A percentile compares a stretch with the other conserved stretches of the same genome.
Conservation (phyloP, 106 monocot genomes). For the Xerophyta viscosa region DNA sequence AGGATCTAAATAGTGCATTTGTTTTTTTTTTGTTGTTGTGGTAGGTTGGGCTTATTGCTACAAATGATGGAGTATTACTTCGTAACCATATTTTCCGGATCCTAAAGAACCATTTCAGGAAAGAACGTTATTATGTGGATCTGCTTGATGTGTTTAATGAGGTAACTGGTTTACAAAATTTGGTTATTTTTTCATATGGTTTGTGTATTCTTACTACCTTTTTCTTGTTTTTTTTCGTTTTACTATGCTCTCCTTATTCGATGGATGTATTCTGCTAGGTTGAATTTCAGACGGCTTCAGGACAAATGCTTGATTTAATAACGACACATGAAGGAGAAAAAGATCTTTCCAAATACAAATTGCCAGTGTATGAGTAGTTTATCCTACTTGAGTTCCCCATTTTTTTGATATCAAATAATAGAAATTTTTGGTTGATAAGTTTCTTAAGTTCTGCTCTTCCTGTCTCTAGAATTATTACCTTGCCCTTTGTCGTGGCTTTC, state of each 20-base stretch:
- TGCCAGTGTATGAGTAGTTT: constrained; percentile 70
- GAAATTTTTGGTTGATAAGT: no score
- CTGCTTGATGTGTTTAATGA: constrained; percentile 96
- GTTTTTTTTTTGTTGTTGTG: neutral
- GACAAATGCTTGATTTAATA: constrained; percentile 93
- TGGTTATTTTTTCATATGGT: neutral
- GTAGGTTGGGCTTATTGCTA: constrained; percentile 95
- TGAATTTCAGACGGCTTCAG: constrained; percentile 94
- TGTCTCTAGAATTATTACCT: no score
- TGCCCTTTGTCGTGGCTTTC: no score
- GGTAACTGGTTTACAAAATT: constrained; percentile 26
- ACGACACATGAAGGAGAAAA: constrained; percentile 91
- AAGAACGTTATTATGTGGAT: constrained; percentile 76
- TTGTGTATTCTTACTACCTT: neutral
- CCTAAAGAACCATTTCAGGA: constrained; percentile 70
- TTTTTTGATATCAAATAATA: no score
- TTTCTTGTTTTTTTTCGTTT: neutral
- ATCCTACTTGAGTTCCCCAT: no score
- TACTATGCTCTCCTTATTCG: neutral
- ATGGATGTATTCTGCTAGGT: constrained; percentile 30
- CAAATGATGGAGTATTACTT: constrained; percentile 90
- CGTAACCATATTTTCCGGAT: constrained; percentile 86
- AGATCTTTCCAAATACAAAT: constrained; percentile 78
- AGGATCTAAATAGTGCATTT: neutral
- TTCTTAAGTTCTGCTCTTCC: no score